phyloP scores from a whole-genome alignment of 2,329 filamentous ascomycete genomes.

The Botrytis elliptica region DNA sequence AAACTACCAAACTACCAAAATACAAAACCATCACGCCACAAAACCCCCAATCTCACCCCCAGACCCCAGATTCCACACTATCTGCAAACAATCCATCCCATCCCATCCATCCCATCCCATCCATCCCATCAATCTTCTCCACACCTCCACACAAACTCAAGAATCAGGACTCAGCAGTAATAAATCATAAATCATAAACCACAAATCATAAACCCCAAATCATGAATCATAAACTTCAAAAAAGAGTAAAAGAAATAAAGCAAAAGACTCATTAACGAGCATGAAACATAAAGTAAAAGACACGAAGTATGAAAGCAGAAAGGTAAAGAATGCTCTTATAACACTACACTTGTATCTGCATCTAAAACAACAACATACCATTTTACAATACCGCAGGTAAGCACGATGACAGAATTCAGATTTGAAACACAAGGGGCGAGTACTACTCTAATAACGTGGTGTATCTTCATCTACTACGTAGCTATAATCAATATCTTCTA shows the following conservation, averaged over 20 bases:
- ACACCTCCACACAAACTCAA: rapidly evolving
- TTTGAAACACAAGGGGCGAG: background rate
- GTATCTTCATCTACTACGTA: background rate
- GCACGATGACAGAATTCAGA: background rate
- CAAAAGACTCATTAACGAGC: background rate
- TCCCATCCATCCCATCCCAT: background rate
- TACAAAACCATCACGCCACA: no score
- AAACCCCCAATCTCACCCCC: background rate
- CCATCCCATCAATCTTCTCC: no score
- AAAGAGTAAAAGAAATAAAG: background rate
- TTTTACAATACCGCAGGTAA: no score
- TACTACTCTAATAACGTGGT: background rate
- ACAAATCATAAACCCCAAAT: no score
- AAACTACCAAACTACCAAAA: background rate
- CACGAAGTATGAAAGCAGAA: background rate
- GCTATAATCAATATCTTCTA: background rate
- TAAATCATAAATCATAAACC: no score
- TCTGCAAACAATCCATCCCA: background rate
- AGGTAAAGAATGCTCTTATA: rapidly evolving
- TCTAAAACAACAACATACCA: no score
- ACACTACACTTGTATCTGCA: background rate
- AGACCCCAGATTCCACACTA: background rate
- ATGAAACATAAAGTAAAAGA: no score
- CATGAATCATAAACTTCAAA: no score
- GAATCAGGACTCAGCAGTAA: background rate